Evolutionary conservation across 805 yeast genomes (phyloP).

Genomic region (Ogataea degrootiae): DNA sequence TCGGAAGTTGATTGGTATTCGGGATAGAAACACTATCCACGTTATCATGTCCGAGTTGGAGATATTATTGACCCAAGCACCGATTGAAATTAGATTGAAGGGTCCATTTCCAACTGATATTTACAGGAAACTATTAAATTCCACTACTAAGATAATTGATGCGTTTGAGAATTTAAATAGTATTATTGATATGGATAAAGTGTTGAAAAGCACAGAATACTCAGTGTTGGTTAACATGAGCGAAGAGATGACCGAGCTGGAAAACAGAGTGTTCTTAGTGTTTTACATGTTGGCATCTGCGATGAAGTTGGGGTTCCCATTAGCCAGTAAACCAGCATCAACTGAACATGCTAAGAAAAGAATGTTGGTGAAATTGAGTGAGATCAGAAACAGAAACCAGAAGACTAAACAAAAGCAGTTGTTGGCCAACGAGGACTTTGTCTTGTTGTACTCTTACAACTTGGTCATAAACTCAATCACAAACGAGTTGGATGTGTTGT

Average conservation of each 20-base stretch:
- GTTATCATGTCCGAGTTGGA: slow-evolving; percentile 57
- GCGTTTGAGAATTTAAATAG: slow-evolving; percentile 70
- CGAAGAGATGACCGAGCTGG: slow-evolving; percentile 62
- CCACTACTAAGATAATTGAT: slow-evolving; percentile 65
- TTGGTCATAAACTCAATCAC: slow-evolving; percentile 66
- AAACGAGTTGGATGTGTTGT: slow-evolving; percentile 57
- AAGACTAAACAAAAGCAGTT: slow-evolving; percentile 24
- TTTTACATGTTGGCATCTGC: slow-evolving; percentile 80
- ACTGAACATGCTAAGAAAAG: slow-evolving; percentile 71
- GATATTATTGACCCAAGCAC: slow-evolving; percentile 60
- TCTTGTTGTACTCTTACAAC: slow-evolving; percentile 68
- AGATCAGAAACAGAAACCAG: slow-evolving; percentile 40
- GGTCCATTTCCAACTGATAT: slow-evolving; percentile 60
- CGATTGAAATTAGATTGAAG: slow-evolving; percentile 67
- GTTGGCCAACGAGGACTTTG: slow-evolving; percentile 66
- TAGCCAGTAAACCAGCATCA: slow-evolving; percentile 73
- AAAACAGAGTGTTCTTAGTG: slow-evolving; percentile 65
- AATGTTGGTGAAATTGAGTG: slow-evolving; percentile 59
- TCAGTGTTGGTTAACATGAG: slow-evolving; percentile 50
- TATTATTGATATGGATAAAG: slow-evolving; percentile 59
- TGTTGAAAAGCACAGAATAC: slow-evolving; percentile 47
- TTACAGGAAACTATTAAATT: slow-evolving; percentile 45
- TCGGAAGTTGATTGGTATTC: slow-evolving; percentile 36
- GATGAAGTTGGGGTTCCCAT: slow-evolving; percentile 66
- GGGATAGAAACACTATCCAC: slow-evolving; percentile 41